Percentiles rank a stretch among this genome's conserved stretches.
phyloP scores from a whole-genome alignment of 192 early-diverging fungal genomes.

The Allomyces macrogynus region DNA sequence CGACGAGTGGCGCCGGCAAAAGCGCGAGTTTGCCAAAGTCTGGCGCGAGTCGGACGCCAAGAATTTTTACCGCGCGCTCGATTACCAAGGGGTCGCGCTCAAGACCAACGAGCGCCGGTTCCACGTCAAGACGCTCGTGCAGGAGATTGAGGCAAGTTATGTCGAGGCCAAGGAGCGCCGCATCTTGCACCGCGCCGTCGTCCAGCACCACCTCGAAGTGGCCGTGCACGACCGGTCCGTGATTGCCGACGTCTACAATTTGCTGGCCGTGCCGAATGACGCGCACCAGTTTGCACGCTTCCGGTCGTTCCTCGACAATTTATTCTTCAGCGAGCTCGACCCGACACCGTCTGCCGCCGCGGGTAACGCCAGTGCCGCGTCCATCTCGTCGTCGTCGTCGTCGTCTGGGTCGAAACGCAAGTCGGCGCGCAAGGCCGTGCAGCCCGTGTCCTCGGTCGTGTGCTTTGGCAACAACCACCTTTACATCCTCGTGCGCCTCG shows the following conservation, averaged over 20 bases:
- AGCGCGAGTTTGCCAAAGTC: conserved; percentile 88
- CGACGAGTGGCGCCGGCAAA: conserved; percentile 64
- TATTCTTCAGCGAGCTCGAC: too few species aligned
- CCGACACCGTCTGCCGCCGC: too few species aligned
- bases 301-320: too few species aligned
- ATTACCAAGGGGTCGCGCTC: conserved; percentile 84
- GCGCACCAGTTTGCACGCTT: too few species aligned
- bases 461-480: conserved; percentile 76
- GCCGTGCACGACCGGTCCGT: conserved; percentile 47
- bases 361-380: background rate
- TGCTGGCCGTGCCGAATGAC: too few species aligned
- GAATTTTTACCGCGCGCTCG: conserved; percentile 85
- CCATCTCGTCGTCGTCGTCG: conserved; percentile 13
- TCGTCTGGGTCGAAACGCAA: too few species aligned
- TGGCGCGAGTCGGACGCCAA: conserved; percentile 88
- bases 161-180: conserved; percentile 39
- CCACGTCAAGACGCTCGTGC: conserved; percentile 49
- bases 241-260: conserved; percentile 41
- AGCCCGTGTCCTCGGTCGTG: conserved; percentile 7
- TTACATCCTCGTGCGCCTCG: conserved; percentile 70
- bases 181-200: conserved; percentile 14
- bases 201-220: conserved; percentile 64
- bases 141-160: conserved; percentile 55
- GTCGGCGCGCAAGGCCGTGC: too few species aligned
- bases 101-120: conserved; percentile 64